phyloP scores from a whole-genome alignment of 2,329 filamentous ascomycete genomes.

The Fusarium incarnatum region DNA sequence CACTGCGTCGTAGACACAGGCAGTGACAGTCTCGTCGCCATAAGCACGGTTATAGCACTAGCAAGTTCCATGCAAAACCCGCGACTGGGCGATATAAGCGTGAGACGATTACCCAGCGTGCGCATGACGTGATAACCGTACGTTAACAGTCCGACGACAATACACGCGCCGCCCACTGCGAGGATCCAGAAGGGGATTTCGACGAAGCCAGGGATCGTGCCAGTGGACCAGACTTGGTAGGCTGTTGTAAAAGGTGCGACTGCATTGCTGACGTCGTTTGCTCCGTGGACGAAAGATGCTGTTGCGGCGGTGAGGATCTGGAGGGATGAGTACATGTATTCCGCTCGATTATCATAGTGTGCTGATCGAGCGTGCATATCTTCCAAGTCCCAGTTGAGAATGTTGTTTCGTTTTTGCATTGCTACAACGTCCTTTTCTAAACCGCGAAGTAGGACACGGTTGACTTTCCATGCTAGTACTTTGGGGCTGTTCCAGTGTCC shows the following conservation, averaged over 20 bases:
- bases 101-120: slow-evolving; percentile 70
- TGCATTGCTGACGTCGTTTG: slow-evolving; percentile 74
- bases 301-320: slow-evolving; percentile 71
- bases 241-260: slow-evolving; percentile 73
- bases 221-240: slow-evolving; percentile 68
- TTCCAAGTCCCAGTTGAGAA: slow-evolving; percentile 62
- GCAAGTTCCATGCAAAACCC: slow-evolving; percentile 72
- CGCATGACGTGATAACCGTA: slow-evolving; percentile 75
- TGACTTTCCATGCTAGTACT: slow-evolving; percentile 56
- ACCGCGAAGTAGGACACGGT: slow-evolving; percentile 58
- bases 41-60: slow-evolving; percentile 70
- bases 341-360: slow-evolving; percentile 72
- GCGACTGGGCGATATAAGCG: slow-evolving; percentile 69
- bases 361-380: slow-evolving; percentile 66
- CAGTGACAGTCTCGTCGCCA: slow-evolving; percentile 64
- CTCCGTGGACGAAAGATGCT: slow-evolving; percentile 74
- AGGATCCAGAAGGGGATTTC: slow-evolving; percentile 71
- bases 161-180: slow-evolving; percentile 61
- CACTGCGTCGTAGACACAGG: slow-evolving; percentile 75
- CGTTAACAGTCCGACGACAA: slow-evolving; percentile 68
- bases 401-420: slow-evolving; percentile 59
- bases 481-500: slow-evolving; percentile 56
- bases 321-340: slow-evolving; percentile 71
- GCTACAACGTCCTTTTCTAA: slow-evolving; percentile 62
- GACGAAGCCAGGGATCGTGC: slow-evolving; percentile 56